Conservation (phyloP, 192 early-diverging fungal genomes). For the Obelidium mucronatum region DNA sequence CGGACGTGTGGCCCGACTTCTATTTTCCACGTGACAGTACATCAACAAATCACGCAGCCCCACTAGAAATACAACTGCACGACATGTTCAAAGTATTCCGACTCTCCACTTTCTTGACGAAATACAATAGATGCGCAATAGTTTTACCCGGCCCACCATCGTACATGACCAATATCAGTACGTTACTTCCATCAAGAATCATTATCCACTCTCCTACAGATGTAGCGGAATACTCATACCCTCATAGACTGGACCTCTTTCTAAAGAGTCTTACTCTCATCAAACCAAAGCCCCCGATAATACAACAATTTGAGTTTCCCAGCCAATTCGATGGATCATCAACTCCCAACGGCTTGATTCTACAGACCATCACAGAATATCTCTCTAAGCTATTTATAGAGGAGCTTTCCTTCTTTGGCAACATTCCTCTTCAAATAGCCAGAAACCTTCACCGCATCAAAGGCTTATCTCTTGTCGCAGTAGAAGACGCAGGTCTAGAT, state of each 20-base stretch:
- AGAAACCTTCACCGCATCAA: neutral
- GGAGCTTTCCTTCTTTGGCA: neutral
- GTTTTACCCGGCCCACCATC: neutral
- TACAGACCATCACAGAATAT: neutral
- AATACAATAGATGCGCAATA: neutral
- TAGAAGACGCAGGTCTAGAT: neutral
- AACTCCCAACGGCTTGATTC: neutral
- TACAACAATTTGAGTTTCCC: neutral
- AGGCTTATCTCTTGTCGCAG: neutral
- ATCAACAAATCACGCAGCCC: neutral
- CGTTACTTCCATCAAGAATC: neutral
- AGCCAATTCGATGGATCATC: neutral
- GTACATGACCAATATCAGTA: neutral
- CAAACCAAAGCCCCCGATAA: neutral
- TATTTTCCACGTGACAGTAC: neutral
- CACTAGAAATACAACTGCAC: neutral
- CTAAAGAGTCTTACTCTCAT: neutral
- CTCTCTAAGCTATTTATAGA: neutral
- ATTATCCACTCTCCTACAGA: neutral
- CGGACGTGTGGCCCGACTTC: neutral
- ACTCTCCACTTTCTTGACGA: neutral
- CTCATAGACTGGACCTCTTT: neutral
- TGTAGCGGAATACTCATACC: neutral
- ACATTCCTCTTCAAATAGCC: neutral
- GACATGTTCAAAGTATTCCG: neutral